Evolutionary conservation across 169 alveolate species (phyloP), one percentile per base, ranked within the genome.

Genomic region (Plasmodium yoelii): DNA sequence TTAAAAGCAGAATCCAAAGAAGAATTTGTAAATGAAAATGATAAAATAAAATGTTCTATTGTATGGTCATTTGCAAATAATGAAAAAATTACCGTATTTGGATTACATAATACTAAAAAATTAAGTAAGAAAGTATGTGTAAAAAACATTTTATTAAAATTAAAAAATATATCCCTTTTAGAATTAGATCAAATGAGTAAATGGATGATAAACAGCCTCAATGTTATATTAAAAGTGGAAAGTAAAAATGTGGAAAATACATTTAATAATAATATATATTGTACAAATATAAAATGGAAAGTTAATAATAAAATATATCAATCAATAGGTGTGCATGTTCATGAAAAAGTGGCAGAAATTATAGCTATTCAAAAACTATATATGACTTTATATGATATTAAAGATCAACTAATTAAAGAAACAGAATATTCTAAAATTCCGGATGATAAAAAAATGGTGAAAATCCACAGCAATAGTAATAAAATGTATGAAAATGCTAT

Each of bases 161-260:
- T 82, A 67, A 82, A 82, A 82, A 82, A 82, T 59, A 82, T 82
- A 42, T 82, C 90, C 26, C 64, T 82, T 13, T 67, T 82, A 67
- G 90, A 82, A 39, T 22, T 82, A 82, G 90, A 82, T 70, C 90
- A 82, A 82, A 82, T 82, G 90, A 82, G 84, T 15, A 82, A 82
- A 47, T 82, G 90, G 90, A 82, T 82, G 90, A 82, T 82, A 13
- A 82, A 82, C 53, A 67, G 69, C 61, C 57, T 82, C 24, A 82
- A 82, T 82, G 90, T 82, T 68, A 59, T 65, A 13, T 28, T 82
- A 24, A 82, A 82, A 55, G 90, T 82, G 49, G 84, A 82, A 60
- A 59, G 55, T 65, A 82, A 82, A 67, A 82, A 65, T 42, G 8
- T 82, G 55, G 90, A 82, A 65, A 82, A 61, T 12, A 68, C 51